Evolutionary conservation across 192 early-diverging fungal genomes (phyloP).

Genomic region (Entrophospora sp.): DNA sequence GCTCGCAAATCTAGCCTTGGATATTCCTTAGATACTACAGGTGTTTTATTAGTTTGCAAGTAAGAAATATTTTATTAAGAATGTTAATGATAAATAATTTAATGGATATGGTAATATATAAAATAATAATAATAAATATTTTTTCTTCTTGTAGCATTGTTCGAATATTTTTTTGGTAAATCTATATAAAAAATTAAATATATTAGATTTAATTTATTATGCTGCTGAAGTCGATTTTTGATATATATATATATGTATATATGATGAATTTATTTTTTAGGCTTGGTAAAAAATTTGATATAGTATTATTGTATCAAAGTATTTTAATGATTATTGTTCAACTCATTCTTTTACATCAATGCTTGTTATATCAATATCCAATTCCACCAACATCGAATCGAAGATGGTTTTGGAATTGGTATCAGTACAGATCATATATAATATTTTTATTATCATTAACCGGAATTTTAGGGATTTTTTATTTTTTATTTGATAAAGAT

Average conservation of each 20-base stretch:
- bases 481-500: conserved; percentile 21
- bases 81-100: not conserved
- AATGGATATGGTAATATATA: too few species aligned
- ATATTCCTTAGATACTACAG: conserved; percentile 46
- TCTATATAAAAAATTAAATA: not conserved
- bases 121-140: not conserved
- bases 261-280: conserved; percentile 13
- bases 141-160: conserved; percentile 24
- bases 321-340: conserved; percentile 49
- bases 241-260: not conserved
- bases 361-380: conserved; percentile 30
- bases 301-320: conserved; percentile 43
- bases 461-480: conserved; percentile 18
- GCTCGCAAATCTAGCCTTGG: conserved; percentile 41
- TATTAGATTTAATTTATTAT: not conserved
- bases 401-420: conserved; percentile 35
- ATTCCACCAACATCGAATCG: conserved; percentile 18
- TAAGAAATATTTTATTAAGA: not conserved
- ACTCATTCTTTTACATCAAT: conserved; percentile 38
- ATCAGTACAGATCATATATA: conserved; percentile 29
- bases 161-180: conserved; percentile 39
- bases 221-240: not conserved
- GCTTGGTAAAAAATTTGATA: conserved; percentile 43
- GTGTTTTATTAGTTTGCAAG: conserved; percentile 42
- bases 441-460: conserved; percentile 25